phyloP scores from a whole-genome alignment of 345 rosid genomes.

The Syzygium aqueum region DNA sequence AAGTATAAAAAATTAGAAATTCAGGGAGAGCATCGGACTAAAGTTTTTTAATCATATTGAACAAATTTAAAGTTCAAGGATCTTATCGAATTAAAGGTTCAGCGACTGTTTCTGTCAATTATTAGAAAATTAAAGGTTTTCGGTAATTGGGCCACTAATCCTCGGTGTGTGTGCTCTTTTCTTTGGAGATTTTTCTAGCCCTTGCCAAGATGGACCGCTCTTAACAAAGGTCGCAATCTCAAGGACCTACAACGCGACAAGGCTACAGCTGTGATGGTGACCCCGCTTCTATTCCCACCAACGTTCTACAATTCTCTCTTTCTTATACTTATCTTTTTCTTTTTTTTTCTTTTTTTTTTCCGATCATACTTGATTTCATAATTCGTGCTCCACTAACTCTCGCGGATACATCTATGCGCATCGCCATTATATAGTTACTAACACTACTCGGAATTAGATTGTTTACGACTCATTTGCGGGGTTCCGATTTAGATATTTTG shows the following conservation, averaged over 20 bases:
- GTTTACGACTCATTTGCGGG: not conserved
- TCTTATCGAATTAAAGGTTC: too few relatives aligned
- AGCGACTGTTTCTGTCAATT: too few relatives aligned
- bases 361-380: not conserved
- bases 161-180: not conserved
- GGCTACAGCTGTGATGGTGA: slow-evolving; percentile 29
- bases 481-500: not conserved
- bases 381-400: not conserved
- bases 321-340: not conserved
- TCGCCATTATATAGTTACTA: not conserved
- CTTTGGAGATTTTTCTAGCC: not conserved
- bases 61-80: too few relatives aligned
- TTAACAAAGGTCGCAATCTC: slow-evolving; percentile 10
- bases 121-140: not conserved
- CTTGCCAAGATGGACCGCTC: slow-evolving; percentile 14
- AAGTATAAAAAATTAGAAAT: too few relatives aligned
- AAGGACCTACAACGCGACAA: slow-evolving; percentile 22
- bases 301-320: not conserved
- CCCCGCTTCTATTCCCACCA: slow-evolving; percentile 17
- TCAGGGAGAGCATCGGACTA: too few relatives aligned
- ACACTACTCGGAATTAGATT: not conserved
- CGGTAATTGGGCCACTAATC: not conserved
- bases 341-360: not conserved
- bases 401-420: not conserved
- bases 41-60: too few relatives aligned